Evolutionary conservation across 2,329 filamentous ascomycete species (phyloP).

Genomic region (Verticillium nonalfalfae): DNA sequence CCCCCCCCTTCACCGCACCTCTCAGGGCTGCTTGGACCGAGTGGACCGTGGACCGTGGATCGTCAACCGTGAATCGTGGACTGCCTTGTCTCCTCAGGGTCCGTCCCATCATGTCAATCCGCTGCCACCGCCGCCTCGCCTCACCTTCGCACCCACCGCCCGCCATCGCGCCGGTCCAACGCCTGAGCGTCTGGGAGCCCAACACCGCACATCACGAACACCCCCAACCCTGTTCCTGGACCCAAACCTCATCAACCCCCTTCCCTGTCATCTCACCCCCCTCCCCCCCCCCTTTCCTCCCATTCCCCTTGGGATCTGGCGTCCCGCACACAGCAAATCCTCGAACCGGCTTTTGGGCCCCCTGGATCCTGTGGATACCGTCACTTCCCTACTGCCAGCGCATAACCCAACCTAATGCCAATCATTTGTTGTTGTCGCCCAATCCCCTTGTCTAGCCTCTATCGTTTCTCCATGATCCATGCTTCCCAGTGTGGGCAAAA

Average conservation of each 20-base stretch:
- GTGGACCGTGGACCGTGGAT: no score
- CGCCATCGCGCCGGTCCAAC: not conserved
- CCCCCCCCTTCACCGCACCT: not conserved
- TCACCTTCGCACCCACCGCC: not conserved
- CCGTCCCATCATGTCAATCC: not conserved
- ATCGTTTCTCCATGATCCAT: not conserved
- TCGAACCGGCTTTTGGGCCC: not conserved
- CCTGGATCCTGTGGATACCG: conserved; percentile 12
- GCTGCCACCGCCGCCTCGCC: not conserved
- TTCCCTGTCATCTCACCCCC: not conserved
- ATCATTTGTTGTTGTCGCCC: conserved; percentile 6
- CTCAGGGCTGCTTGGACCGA: not conserved
- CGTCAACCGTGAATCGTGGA: not conserved
- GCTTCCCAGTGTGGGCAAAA: not conserved
- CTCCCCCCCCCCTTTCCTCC: not conserved
- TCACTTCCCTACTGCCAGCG: conserved; percentile 13
- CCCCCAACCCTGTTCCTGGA: not conserved
- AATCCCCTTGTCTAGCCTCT: not conserved
- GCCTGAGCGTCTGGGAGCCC: not conserved
- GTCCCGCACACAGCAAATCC: conserved; percentile 9
- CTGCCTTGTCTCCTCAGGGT: not conserved
- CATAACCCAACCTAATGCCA: conserved; percentile 13
- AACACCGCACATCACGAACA: not conserved
- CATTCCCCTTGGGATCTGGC: not conserved
- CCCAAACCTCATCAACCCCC: not conserved